Base-by-base conservation (phyloP, 2,329 filamentous ascomycete species). In the Leptographium wingfieldii region DNA sequence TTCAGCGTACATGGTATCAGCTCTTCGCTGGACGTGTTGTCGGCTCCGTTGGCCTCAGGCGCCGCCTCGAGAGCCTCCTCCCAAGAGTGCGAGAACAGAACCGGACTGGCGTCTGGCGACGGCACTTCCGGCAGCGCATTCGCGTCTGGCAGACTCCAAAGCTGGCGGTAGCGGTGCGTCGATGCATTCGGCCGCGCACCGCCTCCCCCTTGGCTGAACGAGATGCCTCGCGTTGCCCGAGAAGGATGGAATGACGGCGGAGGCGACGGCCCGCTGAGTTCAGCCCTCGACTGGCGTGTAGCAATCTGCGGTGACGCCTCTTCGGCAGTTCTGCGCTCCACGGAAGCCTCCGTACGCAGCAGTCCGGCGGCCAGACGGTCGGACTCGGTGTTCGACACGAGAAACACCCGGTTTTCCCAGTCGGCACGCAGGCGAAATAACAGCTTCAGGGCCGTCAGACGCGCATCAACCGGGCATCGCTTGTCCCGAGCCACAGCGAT, bases 361-460 rank as follows among this genome's bases (percentile, higher is more conserved):
- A 96, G 74, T 7, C 86, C 80, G 19, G 83, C 80, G 33, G 91
- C 89, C 29, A 96, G 76, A 58, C 83, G 83, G 64, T 86, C 83
- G 33, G 84, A 87, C 69, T 95, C 90, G 1, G 86, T 83, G 35
- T 83, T 80, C 40, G 81, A 73, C 9, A 84, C 84, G 58, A 96
- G 76, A 61, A 87, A 90, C 4, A 96, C 80, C 53, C 85, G 81
- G 65, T 92, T 83, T 11, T 87, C 83, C 69, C 87, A 90, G 71
- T 96, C 90, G 27, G 90, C 90, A 61, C 92, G 83, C 35, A 96
- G 75, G 52, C 92, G 84, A 69, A 95, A 92, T 2, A 96, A 75
- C 52, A 92, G 73, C 67, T 89, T 90, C 77, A 92, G 82, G 2
- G 86, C 85, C 14, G 84, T 85, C 31, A 94, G 74, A 7, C 88